These are phyloP conservation scores for Stromatinia cepivora DNA, from an alignment of 2,329 filamentous ascomycete species.

Conservation along the genomic window DNA sequence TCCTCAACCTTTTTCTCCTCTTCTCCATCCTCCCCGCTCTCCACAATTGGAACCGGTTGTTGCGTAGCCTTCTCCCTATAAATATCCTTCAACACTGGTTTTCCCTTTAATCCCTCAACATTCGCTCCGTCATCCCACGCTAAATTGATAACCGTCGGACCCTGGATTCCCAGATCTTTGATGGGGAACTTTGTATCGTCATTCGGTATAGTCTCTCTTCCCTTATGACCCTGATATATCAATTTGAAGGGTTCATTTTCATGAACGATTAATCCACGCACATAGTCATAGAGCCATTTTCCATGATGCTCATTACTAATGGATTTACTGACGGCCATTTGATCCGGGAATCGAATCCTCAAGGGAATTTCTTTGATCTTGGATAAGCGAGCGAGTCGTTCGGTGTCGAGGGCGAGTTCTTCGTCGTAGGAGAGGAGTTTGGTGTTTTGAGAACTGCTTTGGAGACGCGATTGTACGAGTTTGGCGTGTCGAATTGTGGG, in stretches of 20 bases:
- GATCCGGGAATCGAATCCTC: constrained; percentile 85
- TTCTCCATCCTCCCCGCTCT: constrained; percentile 37
- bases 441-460: constrained; percentile 64
- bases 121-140: constrained; percentile 66
- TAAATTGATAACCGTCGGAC: constrained; percentile 73
- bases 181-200: constrained; percentile 62
- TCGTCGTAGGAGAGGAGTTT: constrained; percentile 83
- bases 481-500: constrained; percentile 76
- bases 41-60: constrained; percentile 41
- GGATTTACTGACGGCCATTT: constrained; percentile 70
- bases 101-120: constrained; percentile 53
- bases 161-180: constrained; percentile 67
- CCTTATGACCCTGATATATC: constrained; percentile 44
- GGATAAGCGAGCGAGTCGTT: constrained; percentile 64
- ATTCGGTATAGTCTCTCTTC: constrained; percentile 44
- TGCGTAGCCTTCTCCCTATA: constrained; percentile 60
- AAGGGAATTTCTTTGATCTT: constrained; percentile 69
- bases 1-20: constrained; percentile 35
- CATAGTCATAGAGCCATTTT: constrained; percentile 69
- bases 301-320: constrained; percentile 64
- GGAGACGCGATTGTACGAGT: constrained; percentile 68
- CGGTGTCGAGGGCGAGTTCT: constrained; percentile 66
- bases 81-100: constrained; percentile 43
- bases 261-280: constrained; percentile 68
- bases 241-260: constrained; percentile 70